Conservation (phyloP, 257 asterid genomes). For the Nicotiana benthamiana region DNA sequence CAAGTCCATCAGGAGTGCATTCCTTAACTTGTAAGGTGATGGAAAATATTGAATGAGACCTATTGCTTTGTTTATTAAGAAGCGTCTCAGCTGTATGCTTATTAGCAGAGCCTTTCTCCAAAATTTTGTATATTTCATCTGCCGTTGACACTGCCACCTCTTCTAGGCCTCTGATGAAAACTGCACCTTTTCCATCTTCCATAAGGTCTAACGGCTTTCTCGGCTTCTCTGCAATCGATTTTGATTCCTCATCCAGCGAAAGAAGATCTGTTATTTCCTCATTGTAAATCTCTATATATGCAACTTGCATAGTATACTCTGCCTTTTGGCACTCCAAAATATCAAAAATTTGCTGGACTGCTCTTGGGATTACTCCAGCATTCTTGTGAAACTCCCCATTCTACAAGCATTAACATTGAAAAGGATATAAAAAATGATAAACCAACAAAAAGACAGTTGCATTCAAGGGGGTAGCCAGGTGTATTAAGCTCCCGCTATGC, state of each 20-base stretch:
- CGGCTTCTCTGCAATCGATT: slow-evolving; percentile 15
- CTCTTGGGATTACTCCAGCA: slow-evolving; percentile 53
- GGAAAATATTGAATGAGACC: slow-evolving; percentile 51
- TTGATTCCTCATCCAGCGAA: slow-evolving; percentile 27
- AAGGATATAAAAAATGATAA: not conserved
- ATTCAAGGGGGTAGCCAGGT: too few species aligned
- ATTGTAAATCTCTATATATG: slow-evolving; percentile 55
- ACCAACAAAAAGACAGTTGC: not conserved
- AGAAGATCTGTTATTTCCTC: slow-evolving; percentile 60
- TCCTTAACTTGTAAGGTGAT: slow-evolving; percentile 42
- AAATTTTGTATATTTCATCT: slow-evolving; percentile 33
- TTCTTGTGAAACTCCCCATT: slow-evolving; percentile 29
- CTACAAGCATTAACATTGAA: slow-evolving; percentile 14
- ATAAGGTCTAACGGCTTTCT: slow-evolving; percentile 36
- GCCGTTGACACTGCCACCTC: slow-evolving; percentile 42
- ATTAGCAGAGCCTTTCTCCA: slow-evolving; percentile 43
- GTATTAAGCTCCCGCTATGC: too few species aligned
- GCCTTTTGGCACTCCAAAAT: slow-evolving; percentile 33
- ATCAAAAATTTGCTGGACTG: slow-evolving; percentile 41
- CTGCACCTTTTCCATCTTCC: slow-evolving; percentile 57
- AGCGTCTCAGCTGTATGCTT: slow-evolving; percentile 44
- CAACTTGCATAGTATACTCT: slow-evolving; percentile 44
- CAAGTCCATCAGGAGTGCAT: slow-evolving; percentile 32
- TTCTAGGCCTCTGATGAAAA: slow-evolving; percentile 43
- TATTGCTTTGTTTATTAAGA: slow-evolving; percentile 50